These are phyloP conservation scores for Pyropia yezoensis DNA, from an alignment of 23 red algal species.

Conservation along the genomic window DNA sequence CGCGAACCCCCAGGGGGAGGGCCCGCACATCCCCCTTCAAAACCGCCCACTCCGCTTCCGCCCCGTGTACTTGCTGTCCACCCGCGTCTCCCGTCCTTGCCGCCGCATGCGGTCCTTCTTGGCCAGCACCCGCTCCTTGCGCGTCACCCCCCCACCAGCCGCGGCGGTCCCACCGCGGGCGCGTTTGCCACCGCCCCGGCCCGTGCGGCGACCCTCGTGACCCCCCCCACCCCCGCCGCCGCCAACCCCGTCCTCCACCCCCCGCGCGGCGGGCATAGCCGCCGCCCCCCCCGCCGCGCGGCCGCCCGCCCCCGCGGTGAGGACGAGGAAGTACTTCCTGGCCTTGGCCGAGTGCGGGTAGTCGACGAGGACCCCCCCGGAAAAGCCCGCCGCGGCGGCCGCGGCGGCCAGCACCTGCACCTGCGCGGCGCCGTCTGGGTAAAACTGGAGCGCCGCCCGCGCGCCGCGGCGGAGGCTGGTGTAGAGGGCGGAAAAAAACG, in stretches of 20 bases:
- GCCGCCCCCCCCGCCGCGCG: conserved; percentile 16
- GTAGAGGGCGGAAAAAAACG: conserved; percentile 84
- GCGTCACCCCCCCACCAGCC: neutral
- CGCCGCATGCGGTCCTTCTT: conserved; percentile 74
- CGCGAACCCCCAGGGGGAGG: neutral
- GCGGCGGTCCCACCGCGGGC: neutral
- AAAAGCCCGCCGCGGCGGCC: conserved; percentile 75
- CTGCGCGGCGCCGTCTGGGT: conserved; percentile 74
- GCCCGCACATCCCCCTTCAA: neutral
- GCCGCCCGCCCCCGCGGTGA: conserved; percentile 57
- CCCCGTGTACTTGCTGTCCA: conserved; percentile 77
- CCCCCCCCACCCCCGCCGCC: conserved; percentile 12
- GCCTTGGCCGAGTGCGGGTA: conserved; percentile 86
- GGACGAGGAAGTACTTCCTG: conserved; percentile 79
- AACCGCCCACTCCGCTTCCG: conserved; percentile 62
- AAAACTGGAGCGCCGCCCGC: conserved; percentile 86
- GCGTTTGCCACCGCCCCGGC: neutral
- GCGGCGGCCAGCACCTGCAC: conserved; percentile 47
- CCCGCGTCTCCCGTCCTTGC: conserved; percentile 49
- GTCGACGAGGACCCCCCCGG: conserved; percentile 85
- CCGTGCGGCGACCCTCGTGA: neutral
- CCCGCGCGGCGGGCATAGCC: conserved; percentile 10
- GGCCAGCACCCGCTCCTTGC: conserved; percentile 45
- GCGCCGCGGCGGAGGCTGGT: conserved; percentile 46
- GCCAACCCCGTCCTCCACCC: conserved; percentile 5